Percentiles rank a stretch among this genome's conserved stretches.
These are phyloP conservation scores for Nymphaea thermarum DNA, from an alignment of 164 flowering plant species.

Conservation along the genomic window DNA sequence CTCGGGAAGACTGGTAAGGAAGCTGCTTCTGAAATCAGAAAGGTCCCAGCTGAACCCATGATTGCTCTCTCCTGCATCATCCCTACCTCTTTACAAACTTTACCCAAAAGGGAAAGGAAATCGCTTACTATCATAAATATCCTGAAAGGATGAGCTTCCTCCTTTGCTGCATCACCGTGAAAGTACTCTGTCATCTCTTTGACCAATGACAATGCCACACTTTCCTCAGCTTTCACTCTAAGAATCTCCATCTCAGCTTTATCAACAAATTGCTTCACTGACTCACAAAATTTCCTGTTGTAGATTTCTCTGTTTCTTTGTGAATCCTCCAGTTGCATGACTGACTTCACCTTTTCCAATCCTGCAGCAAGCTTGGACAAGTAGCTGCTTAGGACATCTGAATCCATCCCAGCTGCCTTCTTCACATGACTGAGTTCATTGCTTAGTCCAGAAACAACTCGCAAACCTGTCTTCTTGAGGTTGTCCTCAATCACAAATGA, in stretches of 20 bases:
- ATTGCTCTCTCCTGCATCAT: constrained; percentile 49
- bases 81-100: constrained; percentile 90
- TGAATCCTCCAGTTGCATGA: constrained; percentile 33
- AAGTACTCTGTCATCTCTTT: constrained; percentile 88
- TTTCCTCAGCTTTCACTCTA: constrained; percentile 53
- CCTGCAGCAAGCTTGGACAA: constrained; percentile 75
- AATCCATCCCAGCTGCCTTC: constrained; percentile 95
- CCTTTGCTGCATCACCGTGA: constrained; percentile 82
- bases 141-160: constrained; percentile 90
- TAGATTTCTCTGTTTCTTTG: constrained; percentile 20
- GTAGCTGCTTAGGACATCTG: constrained; percentile 70
- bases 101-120: constrained; percentile 70
- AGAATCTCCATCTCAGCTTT: constrained; percentile 65
- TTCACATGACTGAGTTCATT: constrained; percentile 73
- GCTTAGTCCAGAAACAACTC: constrained; percentile 68
- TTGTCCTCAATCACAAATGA: background rate
- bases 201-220: constrained; percentile 49
- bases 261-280: constrained; percentile 53
- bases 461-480: constrained; percentile 69
- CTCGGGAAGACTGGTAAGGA: constrained; percentile 72
- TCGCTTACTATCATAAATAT: constrained; percentile 92
- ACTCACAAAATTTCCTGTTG: constrained; percentile 43
- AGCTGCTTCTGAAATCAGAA: constrained; percentile 61
- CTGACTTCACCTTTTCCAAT: constrained; percentile 54
- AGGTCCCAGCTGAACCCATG: constrained; percentile 73